phyloP scores from a whole-genome alignment of 495 filamentous ascomycete genomes.

The Evernia prunastri region DNA sequence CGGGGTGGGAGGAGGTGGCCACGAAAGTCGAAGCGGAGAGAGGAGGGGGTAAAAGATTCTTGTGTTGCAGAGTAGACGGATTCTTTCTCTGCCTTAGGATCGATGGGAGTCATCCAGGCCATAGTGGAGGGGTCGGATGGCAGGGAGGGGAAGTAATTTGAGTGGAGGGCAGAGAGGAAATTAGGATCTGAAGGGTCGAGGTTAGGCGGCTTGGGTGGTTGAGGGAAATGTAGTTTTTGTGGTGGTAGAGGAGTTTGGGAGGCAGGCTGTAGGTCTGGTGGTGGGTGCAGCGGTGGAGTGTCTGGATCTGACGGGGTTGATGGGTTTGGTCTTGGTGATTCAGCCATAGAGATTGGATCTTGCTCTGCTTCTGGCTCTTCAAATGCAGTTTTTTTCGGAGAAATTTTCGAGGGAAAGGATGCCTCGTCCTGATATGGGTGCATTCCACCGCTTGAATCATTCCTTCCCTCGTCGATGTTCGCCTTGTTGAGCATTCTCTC shows the following conservation, averaged over 20 bases:
- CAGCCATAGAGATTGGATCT: conserved; percentile 18
- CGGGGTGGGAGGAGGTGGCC: conserved; percentile 71
- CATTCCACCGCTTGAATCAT: conserved; percentile 25
- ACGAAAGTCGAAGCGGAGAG: conserved; percentile 81
- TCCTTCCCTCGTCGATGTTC: conserved; percentile 60
- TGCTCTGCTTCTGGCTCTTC: conserved; percentile 6
- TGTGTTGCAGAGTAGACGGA: conserved; percentile 76
- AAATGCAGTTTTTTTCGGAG: conserved; percentile 21
- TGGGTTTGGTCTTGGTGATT: conserved; percentile 2
- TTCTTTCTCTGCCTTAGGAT: conserved; percentile 52
- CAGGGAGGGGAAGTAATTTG: conserved; percentile 86
- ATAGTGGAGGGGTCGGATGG: conserved; percentile 77
- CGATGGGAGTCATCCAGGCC: conserved; percentile 75
- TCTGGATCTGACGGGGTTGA: conserved; percentile 24
- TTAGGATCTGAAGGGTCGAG: conserved; percentile 76
- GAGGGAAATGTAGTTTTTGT: conserved; percentile 54
- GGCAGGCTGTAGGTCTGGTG: conserved; percentile 39
- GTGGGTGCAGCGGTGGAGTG: conserved; percentile 33
- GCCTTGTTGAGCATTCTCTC: conserved; percentile 72
- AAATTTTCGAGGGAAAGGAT: background rate
- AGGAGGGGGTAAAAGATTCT: conserved; percentile 60
- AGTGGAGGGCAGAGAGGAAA: conserved; percentile 77
- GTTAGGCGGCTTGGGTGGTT: conserved; percentile 45
- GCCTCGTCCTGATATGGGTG: conserved; percentile 1
- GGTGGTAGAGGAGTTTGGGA: conserved; percentile 28